Base-by-base conservation (phyloP, 306 rosid genomes). In the Gynostemma pentaphyllum region DNA sequence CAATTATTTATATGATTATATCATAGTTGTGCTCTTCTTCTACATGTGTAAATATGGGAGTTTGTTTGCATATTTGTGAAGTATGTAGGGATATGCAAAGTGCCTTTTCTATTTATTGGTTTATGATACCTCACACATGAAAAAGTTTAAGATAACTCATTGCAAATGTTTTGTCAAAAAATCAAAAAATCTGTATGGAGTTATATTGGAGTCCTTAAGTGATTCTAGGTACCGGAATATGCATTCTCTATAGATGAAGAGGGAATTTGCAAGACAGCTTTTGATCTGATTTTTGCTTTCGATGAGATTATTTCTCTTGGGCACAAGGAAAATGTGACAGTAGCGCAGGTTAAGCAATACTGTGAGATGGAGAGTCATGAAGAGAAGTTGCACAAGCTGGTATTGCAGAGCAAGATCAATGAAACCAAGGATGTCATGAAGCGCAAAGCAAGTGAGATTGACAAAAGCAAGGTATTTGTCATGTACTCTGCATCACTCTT, bases 341-440 rank as follows among this genome's bases (percentile, higher is more conserved):
- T 88, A 76, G 88, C 99, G 19, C 99, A 92, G 77, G 99, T 92
- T 62, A 92, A 86, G 75, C 99, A 92, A 71, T 92, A 92, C 75
- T 88, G 99, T 78, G 99, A 92, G 80, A 92, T 92, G 99, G 99
- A 92, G 84, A 88, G 96, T 81, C 95, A 86, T 50, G 99, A 92
- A 78, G 99, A 92, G 89, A 92, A 88, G 80, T 71, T 92, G 81
- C 95, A 88, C 82, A 92, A 86, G 79, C 79, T 88, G 67, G 95
- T 92, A 44, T 36, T 79, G 95, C 90, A 86, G 78, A 92, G 94
- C 85, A 88, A 92, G 83, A 86, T 92, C 56, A 86, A 92, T 67
- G 96, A 92, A 64, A 92, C 98, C 57, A 88, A 88, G 88, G 98
- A 92, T 80, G 79, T 77, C 59, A 92, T 92, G 98, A 92, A 86